Conservation (phyloP, 2,329 filamentous ascomycete genomes). For the Neofusicoccum sp. region DNA sequence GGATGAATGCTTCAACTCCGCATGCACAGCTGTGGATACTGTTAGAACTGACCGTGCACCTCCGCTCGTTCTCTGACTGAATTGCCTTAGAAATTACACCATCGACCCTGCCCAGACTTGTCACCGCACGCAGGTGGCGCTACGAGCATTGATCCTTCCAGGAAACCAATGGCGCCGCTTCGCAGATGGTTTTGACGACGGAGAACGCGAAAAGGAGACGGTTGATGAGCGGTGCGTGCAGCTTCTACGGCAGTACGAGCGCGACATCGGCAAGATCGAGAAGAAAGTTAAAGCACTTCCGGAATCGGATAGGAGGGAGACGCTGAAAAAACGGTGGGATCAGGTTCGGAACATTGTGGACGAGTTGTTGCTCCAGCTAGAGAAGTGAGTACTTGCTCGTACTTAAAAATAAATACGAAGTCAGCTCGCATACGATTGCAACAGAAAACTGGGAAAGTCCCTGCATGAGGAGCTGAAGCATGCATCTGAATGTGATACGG, state of each 20-base stretch:
- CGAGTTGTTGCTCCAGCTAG: background rate
- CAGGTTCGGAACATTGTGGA: constrained; percentile 35
- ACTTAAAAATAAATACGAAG: background rate
- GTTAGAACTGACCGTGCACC: background rate
- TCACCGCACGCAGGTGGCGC: constrained; percentile 46
- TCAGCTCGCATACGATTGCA: too few species aligned
- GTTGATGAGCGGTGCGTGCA: constrained; percentile 38
- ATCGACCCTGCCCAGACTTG: constrained; percentile 35
- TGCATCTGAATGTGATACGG: too few species aligned
- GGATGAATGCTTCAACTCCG: background rate
- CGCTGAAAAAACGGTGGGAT: constrained; percentile 34
- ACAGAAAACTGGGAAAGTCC: too few species aligned
- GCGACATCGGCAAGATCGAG: constrained; percentile 18
- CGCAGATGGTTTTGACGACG: constrained; percentile 32
- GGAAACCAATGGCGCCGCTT: constrained; percentile 29
- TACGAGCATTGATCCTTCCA: constrained; percentile 35
- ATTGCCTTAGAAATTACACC: constrained; percentile 27
- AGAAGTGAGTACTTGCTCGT: background rate
- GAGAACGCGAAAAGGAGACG: constrained; percentile 34
- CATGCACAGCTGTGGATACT: background rate
- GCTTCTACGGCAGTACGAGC: constrained; percentile 31
- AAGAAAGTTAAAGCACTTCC: constrained; percentile 33
- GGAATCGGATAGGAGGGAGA: constrained; percentile 26
- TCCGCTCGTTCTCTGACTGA: too few species aligned
- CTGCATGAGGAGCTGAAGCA: too few species aligned